phyloP scores from a whole-genome alignment of 805 yeast genomes.

The Candida chauliodis region DNA sequence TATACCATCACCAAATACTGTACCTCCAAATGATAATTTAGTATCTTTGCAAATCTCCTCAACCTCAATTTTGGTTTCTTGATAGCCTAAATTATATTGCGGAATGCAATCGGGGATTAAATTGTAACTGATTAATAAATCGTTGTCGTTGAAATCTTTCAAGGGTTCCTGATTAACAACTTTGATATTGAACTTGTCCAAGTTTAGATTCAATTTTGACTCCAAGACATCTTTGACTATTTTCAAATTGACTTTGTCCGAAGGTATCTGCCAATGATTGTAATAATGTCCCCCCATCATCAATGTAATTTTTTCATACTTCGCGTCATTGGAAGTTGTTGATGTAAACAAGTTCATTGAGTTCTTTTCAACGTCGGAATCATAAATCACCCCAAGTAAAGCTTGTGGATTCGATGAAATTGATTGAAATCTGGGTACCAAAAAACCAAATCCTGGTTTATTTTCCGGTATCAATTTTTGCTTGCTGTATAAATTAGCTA shows the following conservation, averaged over 20 bases:
- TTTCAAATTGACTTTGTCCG: constrained; percentile 20
- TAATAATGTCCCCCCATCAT: constrained; percentile 85
- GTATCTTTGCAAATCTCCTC: constrained; percentile 14
- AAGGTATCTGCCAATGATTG: constrained; percentile 28
- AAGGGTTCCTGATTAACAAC: constrained; percentile 19
- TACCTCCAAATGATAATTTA: constrained; percentile 66
- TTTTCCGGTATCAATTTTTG: constrained; percentile 30
- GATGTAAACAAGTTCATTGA: constrained; percentile 11
- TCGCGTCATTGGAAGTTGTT: neutral
- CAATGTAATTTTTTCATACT: constrained; percentile 61
- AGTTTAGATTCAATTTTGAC: constrained; percentile 21
- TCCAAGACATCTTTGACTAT: constrained; percentile 24
- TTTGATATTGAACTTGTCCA: constrained; percentile 11
- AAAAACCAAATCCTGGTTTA: constrained; percentile 78
- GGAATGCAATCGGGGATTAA: constrained; percentile 62
- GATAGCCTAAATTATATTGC: constrained; percentile 71
- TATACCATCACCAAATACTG: constrained; percentile 70
- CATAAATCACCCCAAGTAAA: constrained; percentile 84
- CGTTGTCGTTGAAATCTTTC: constrained; percentile 17
- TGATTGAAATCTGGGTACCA: constrained; percentile 57
- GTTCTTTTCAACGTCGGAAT: constrained; percentile 74
- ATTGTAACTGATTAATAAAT: constrained; percentile 29
- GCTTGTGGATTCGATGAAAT: constrained; percentile 44
- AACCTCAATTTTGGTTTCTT: constrained; percentile 35
- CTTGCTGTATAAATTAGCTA: constrained; percentile 63